These are phyloP conservation scores for Aquanectria penicillioides DNA, from an alignment of 2,329 filamentous ascomycete genomes.

Conservation along the genomic window DNA sequence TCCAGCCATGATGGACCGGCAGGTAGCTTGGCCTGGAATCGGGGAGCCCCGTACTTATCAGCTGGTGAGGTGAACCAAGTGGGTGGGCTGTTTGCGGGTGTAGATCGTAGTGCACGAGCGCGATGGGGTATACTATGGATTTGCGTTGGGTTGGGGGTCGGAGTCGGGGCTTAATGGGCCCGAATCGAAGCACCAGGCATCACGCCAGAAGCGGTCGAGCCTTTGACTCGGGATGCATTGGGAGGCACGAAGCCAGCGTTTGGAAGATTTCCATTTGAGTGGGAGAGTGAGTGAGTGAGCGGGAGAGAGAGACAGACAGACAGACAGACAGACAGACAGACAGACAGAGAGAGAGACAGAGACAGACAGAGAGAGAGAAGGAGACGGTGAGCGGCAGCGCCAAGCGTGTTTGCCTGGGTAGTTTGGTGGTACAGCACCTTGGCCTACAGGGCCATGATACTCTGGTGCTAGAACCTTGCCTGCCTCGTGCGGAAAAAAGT, in stretches of 20 bases:
- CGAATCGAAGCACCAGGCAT: neutral
- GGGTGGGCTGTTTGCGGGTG: constrained; percentile 14
- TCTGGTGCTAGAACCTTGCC: no score
- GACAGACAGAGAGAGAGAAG: neutral
- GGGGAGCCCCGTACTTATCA: no score
- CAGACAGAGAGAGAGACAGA: neutral
- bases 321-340: neutral
- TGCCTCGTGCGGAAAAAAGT: neutral
- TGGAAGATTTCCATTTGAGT: neutral
- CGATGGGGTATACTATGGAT: constrained; percentile 2
- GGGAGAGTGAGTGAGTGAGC: no score
- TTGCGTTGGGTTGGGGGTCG: neutral
- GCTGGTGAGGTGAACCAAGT: neutral
- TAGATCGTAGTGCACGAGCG: constrained; percentile 1
- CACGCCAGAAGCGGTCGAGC: constrained; percentile 6
- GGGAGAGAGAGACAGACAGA: neutral
- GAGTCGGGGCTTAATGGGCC: neutral
- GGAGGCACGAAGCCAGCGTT: neutral
- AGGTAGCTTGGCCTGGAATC: no score
- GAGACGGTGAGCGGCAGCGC: no score
- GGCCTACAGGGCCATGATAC: no score
- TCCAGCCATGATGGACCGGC: neutral
- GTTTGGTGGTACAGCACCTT: no score
- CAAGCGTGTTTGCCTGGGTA: no score
- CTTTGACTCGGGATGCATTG: constrained; percentile 3